Evolutionary conservation across 768 basidiomycete genomes (phyloP).

Genomic region (Lanmaoa rubissima): DNA sequence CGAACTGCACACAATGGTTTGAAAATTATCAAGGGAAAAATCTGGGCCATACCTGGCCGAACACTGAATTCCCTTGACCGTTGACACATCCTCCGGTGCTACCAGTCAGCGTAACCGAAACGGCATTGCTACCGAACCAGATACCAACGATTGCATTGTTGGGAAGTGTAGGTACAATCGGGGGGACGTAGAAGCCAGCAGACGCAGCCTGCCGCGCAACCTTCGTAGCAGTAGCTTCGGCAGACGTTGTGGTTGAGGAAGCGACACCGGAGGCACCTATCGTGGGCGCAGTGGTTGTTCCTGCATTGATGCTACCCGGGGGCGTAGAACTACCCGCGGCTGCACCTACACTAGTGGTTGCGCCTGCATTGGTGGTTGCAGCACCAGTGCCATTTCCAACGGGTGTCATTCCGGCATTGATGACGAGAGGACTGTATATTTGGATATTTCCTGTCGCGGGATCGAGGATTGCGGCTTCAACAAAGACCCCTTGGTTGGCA

Average conservation of each 20-base stretch:
- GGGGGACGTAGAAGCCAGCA: slow-evolving; percentile 24
- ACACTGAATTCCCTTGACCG: slow-evolving; percentile 20
- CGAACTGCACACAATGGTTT: slow-evolving; percentile 15
- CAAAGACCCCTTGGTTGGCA: slow-evolving; percentile 24
- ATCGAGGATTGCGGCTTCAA: slow-evolving; percentile 31
- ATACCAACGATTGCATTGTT: slow-evolving; percentile 24
- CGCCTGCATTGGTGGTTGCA: neutral
- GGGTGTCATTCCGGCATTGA: slow-evolving; percentile 27
- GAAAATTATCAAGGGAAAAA: neutral
- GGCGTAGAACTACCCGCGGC: neutral
- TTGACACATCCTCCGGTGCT: slow-evolving; percentile 23
- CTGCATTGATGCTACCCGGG: neutral
- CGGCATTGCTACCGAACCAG: slow-evolving; percentile 31
- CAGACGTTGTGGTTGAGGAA: neutral
- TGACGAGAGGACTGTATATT: slow-evolving; percentile 30
- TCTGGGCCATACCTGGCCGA: slow-evolving; percentile 20
- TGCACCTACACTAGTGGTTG: neutral
- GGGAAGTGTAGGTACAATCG: slow-evolving; percentile 24
- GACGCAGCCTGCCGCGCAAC: slow-evolving; percentile 10
- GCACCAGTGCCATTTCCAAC: slow-evolving; percentile 3
- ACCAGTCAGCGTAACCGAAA: slow-evolving; percentile 21
- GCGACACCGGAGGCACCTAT: neutral
- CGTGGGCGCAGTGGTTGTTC: neutral
- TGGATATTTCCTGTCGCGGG: slow-evolving; percentile 27
- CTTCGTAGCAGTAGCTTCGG: neutral